Evolutionary conservation across 805 yeast species (phyloP).

Genomic region (Ogataea corticis): DNA sequence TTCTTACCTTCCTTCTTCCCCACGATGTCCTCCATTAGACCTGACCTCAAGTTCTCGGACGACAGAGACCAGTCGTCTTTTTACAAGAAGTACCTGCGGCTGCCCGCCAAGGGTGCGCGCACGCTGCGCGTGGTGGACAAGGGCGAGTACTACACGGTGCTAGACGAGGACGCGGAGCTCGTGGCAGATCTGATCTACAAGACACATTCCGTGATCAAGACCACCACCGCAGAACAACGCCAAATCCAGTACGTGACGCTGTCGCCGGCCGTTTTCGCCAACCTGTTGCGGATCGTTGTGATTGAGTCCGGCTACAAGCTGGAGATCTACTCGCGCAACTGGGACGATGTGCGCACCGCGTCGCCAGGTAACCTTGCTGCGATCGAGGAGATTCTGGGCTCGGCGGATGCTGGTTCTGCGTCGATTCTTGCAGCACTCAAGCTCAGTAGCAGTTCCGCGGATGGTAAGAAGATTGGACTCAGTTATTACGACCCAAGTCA

Average conservation of each 20-base stretch:
- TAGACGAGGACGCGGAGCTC: slow-evolving; percentile 72
- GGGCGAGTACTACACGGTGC: slow-evolving; percentile 75
- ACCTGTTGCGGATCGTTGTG: slow-evolving; percentile 63
- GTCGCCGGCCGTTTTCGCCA: slow-evolving; percentile 70
- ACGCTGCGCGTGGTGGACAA: slow-evolving; percentile 76
- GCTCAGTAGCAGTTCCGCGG: slow-evolving; percentile 38
- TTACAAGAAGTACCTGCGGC: slow-evolving; percentile 45
- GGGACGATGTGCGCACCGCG: slow-evolving; percentile 60
- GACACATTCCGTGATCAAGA: slow-evolving; percentile 77
- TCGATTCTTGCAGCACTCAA: slow-evolving; percentile 57
- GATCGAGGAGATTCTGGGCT: slow-evolving; percentile 66
- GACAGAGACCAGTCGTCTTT: slow-evolving; percentile 48
- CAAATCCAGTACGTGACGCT: slow-evolving; percentile 66
- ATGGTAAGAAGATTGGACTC: slow-evolving; percentile 65
- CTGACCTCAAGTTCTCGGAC: slow-evolving; percentile 60
- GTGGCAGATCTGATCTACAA: slow-evolving; percentile 85
- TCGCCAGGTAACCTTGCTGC: slow-evolving; percentile 89
- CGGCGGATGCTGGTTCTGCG: slow-evolving; percentile 37
- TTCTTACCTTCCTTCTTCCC: slow-evolving; percentile 5
- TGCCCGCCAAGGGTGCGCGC: slow-evolving; percentile 49
- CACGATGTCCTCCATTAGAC: slow-evolving; percentile 39
- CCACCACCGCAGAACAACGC: slow-evolving; percentile 39
- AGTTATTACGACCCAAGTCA: slow-evolving; percentile 75
- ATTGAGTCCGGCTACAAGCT: slow-evolving; percentile 73
- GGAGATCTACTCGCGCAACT: slow-evolving; percentile 72